Conservation (phyloP, 208 protist genomes). For the Vickermania spadyakhi region DNA sequence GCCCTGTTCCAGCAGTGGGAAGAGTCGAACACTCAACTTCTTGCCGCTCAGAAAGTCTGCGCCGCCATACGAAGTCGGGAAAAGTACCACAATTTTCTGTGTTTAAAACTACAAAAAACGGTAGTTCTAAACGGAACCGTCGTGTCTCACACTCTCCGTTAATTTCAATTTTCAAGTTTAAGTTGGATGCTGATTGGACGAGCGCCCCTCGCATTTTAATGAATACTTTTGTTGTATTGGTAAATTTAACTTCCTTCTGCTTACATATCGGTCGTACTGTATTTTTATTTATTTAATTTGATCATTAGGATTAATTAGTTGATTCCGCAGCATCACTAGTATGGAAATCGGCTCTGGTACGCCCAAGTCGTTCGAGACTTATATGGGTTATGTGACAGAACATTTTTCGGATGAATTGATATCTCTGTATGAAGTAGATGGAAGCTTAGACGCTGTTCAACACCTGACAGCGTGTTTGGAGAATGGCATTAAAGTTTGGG, state of each 20-base stretch:
- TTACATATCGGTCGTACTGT: too few species aligned
- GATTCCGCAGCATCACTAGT: too few species aligned
- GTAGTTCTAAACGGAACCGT: too few species aligned
- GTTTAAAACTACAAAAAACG: conserved; percentile 19
- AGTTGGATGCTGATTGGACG: too few species aligned
- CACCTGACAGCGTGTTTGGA: conserved; percentile 80
- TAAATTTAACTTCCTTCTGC: too few species aligned
- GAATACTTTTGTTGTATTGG: too few species aligned
- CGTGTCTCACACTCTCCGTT: too few species aligned
- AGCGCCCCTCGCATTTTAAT: too few species aligned
- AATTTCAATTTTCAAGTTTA: too few species aligned
- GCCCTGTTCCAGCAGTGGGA: conserved; percentile 39
- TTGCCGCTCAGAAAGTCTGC: background rate
- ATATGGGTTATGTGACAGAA: conserved; percentile 85
- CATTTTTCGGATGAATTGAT: conserved; percentile 75
- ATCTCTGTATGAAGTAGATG: conserved; percentile 72
- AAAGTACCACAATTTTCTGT: conserved; percentile 84
- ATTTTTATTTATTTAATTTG: background rate
- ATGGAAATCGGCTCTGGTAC: background rate
- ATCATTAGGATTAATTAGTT: too few species aligned
- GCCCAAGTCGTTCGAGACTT: conserved; percentile 31
- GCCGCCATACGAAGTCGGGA: conserved; percentile 48
- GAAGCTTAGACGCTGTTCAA: conserved; percentile 58
- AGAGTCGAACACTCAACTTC: conserved; percentile 33
- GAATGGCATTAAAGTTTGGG: conserved; percentile 71